These are phyloP conservation scores for Leishmania gerbilli DNA, from an alignment of 208 protist species.

Conservation along the genomic window DNA sequence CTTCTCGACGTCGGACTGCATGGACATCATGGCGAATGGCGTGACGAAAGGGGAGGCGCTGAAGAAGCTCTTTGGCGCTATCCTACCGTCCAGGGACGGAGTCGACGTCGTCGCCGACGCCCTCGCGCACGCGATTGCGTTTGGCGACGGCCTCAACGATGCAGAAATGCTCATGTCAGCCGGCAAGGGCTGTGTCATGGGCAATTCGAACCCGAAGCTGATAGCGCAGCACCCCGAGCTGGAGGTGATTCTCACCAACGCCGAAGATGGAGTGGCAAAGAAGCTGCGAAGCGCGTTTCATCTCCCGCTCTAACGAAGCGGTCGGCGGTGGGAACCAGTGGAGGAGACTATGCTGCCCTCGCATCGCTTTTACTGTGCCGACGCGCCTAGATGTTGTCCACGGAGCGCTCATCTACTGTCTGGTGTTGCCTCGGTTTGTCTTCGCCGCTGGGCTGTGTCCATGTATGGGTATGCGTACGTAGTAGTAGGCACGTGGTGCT, in stretches of 20 bases:
- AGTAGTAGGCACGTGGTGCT: background rate
- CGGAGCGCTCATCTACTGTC: background rate
- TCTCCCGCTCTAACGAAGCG: slow-evolving; percentile 1
- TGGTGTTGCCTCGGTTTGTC: background rate
- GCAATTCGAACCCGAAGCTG: slow-evolving; percentile 46
- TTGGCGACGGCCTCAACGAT: slow-evolving; percentile 70
- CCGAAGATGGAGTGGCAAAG: slow-evolving; percentile 48
- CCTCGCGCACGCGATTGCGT: slow-evolving; percentile 43
- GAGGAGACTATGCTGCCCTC: background rate
- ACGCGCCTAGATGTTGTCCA: background rate
- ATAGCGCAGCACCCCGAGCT: slow-evolving; percentile 36
- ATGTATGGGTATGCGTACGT: background rate
- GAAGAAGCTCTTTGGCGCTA: slow-evolving; percentile 25
- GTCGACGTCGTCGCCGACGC: slow-evolving; percentile 20
- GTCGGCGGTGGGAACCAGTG: background rate
- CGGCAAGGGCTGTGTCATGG: slow-evolving; percentile 61
- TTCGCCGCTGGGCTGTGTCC: background rate
- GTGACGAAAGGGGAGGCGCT: slow-evolving; percentile 37
- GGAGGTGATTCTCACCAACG: slow-evolving; percentile 46
- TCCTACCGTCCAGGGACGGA: slow-evolving; percentile 15
- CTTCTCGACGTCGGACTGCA: slow-evolving; percentile 43
- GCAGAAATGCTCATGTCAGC: slow-evolving; percentile 43
- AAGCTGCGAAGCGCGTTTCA: slow-evolving; percentile 53
- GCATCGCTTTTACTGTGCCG: background rate
- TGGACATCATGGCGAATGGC: slow-evolving; percentile 42